These are phyloP conservation scores for Scutellospora calospora DNA, from an alignment of 371 early-diverging fungal species.

Conservation along the genomic window DNA sequence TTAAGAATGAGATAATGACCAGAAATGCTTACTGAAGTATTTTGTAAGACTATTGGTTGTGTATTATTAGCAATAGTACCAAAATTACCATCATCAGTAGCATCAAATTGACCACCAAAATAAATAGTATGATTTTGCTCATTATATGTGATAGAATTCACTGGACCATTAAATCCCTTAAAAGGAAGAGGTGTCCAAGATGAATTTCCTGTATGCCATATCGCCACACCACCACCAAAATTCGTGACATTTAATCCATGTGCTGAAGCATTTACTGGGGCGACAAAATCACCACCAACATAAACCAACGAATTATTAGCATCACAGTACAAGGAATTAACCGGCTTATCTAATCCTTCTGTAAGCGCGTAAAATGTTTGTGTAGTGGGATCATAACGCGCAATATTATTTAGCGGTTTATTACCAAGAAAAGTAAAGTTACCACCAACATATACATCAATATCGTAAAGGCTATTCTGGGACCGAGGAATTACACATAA, in stretches of 20 bases:
- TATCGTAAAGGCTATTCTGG: background rate
- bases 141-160: constrained; percentile 55
- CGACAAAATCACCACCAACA: constrained; percentile 64
- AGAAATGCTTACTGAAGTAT: constrained; percentile 40
- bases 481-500: constrained; percentile 32
- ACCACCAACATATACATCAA: constrained; percentile 45
- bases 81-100: constrained; percentile 50
- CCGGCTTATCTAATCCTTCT: constrained; percentile 77
- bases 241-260: background rate
- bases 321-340: constrained; percentile 72
- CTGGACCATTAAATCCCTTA: constrained; percentile 70
- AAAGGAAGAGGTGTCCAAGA: constrained; percentile 63
- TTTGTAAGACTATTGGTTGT: constrained; percentile 50
- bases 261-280: constrained; percentile 44
- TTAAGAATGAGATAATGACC: background rate
- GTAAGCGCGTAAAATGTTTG: constrained; percentile 56
- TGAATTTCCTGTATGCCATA: constrained; percentile 56
- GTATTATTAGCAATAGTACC: constrained; percentile 48
- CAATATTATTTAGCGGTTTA: constrained; percentile 60
- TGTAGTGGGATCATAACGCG: constrained; percentile 56
- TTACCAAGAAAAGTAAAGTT: constrained; percentile 36
- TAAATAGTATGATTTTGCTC: constrained; percentile 51
- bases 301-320: constrained; percentile 54
- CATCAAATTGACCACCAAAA: constrained; percentile 64
- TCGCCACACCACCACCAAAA: constrained; percentile 66